Base-by-base conservation (phyloP, 176 grass and related monocot species). In the Ensete ventricosum region DNA sequence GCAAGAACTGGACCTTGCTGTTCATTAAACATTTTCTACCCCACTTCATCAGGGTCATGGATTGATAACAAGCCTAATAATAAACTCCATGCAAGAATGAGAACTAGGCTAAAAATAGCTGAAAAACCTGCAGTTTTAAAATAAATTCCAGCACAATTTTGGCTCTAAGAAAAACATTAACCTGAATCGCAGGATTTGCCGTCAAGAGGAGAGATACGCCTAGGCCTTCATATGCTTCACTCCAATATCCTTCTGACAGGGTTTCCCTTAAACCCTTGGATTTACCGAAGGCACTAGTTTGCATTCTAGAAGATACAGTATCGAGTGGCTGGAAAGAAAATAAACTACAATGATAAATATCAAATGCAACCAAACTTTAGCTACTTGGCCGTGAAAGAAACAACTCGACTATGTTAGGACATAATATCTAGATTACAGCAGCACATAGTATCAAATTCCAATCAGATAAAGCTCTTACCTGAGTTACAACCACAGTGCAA, bases 101-200 rank as follows among this genome's bases (percentile, higher is more conserved):
- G 4, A 43, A 57, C 55, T 4, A 14, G 19, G 55, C 2, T 57
- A 57, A 19, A 57, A 57, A 16, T 57, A 57, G 55, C 14, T 2
- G 6, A 60, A 60, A 17, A 57, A 60, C 14, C 14, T 60, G 1
- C 7, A 60, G 4, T 43, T 43, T n/a, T 17, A 60, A 7, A 17
- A 60, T n/a, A 2, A 60, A 19, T 8, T 60, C 14, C 3, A 60
- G 1, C 19, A 60, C 0, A 21, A 60, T 17, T 60, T n/a, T 17
- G 34, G 34, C 34, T 16, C 55, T 57, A 57, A 57, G 55, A 57
- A 57, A 57, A 57, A 57, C 10, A 57, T 17, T 29, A 85, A 99
- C 95, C 95, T 99, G 95, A 87, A 99, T 99, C 62, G 95, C 79
- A 91, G 95, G 95, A 80, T 99, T 99, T 52, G 84, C 79, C n/a